These are phyloP conservation scores for Cucumis cinereus DNA, from an alignment of 306 rosid genomes.

Conservation along the genomic window DNA sequence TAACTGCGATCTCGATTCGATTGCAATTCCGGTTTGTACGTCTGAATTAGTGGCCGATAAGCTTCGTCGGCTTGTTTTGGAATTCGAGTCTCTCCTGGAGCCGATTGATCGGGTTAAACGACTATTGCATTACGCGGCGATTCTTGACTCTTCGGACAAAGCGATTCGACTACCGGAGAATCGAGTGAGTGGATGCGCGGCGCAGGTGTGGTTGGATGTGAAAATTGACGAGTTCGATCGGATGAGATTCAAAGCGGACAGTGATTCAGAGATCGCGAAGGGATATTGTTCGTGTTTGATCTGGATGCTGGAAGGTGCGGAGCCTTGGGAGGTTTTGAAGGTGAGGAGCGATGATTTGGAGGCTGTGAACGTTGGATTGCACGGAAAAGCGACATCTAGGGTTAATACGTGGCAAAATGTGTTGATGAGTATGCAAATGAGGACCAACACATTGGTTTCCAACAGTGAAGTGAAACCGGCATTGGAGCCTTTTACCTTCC, in stretches of 20 bases:
- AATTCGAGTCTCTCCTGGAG: constrained; percentile 6
- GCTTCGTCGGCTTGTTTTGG: background rate
- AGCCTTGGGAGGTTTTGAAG: constrained; percentile 34
- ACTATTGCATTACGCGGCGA: constrained; percentile 48
- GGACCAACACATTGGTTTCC: constrained; percentile 13
- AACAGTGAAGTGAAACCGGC: background rate
- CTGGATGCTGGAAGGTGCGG: constrained; percentile 53
- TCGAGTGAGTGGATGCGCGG: constrained; percentile 49
- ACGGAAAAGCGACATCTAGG: constrained; percentile 39
- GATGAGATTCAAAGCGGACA: constrained; percentile 60
- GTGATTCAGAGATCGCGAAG: constrained; percentile 76
- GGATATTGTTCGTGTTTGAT: constrained; percentile 68
- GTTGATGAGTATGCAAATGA: constrained; percentile 49
- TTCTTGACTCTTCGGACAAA: constrained; percentile 24
- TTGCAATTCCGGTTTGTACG: background rate
- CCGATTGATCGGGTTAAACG: constrained; percentile 64
- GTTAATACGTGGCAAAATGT: constrained; percentile 68
- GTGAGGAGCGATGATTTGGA: constrained; percentile 30
- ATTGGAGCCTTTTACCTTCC: background rate
- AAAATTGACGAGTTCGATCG: constrained; percentile 27
- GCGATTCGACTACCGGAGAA: constrained; percentile 27
- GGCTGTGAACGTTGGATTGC: constrained; percentile 38
- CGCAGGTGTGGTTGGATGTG: constrained; percentile 64
- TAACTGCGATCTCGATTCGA: background rate
- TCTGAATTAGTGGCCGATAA: background rate